Percentiles rank a stretch among this genome's conserved stretches.
phyloP scores from a whole-genome alignment of 2,329 filamentous ascomycete genomes.

The Hymenoscyphus infarciens region DNA sequence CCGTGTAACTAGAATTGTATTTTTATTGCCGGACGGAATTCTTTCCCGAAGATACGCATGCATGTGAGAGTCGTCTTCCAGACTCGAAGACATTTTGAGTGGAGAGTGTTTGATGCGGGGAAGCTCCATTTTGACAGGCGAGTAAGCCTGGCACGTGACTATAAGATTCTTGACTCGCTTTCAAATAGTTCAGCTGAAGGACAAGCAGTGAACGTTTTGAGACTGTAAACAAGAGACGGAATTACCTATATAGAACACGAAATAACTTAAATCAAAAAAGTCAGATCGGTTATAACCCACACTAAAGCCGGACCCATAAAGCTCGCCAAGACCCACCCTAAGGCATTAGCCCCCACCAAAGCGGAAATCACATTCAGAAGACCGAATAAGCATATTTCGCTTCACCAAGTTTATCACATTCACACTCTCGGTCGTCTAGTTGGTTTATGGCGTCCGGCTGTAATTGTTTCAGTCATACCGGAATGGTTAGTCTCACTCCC shows the following conservation, averaged over 20 bases:
- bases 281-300: too few species aligned
- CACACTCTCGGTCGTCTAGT: slow-evolving; percentile 1
- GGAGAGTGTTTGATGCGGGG: background rate
- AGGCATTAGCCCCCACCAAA: background rate
- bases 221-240: too few species aligned
- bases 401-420: background rate
- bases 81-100: background rate
- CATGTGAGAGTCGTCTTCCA: background rate
- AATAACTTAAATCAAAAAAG: too few species aligned
- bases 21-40: background rate
- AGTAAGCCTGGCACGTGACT: background rate
- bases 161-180: background rate
- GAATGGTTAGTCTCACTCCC: too few species aligned
- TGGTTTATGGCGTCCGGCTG: slow-evolving; percentile 1
- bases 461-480: background rate
- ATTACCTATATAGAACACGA: too few species aligned
- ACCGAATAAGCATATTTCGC: background rate
- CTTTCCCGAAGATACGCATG: background rate
- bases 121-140: background rate
- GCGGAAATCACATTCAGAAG: background rate
- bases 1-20: background rate
- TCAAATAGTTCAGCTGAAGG: background rate
- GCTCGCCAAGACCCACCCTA: background rate
- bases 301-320: too few species aligned
- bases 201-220: background rate